Conservation (phyloP, 352 stramenopile genomes). For the Phytopythium oedochilum region DNA sequence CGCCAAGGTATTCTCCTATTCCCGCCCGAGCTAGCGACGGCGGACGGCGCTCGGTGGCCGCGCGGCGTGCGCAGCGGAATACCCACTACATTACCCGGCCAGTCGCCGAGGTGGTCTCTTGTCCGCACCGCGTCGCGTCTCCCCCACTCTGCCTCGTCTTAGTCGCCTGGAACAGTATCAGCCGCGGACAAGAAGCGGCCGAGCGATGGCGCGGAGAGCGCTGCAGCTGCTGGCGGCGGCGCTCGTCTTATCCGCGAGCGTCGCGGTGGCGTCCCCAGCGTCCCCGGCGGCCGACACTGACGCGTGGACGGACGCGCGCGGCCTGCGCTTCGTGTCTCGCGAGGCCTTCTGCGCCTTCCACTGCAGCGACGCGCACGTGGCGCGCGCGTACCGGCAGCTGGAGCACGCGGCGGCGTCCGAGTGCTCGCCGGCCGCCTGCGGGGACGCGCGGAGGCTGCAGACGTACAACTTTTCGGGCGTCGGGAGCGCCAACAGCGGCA, state of each 20-base stretch:
- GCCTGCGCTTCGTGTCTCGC: slow-evolving; percentile 33
- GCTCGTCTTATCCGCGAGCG: slow-evolving; percentile 27
- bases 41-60: too few species aligned
- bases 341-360: slow-evolving; percentile 54
- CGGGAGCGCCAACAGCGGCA: not conserved
- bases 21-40: too few species aligned
- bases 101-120: too few species aligned
- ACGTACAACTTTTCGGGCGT: slow-evolving; percentile 21
- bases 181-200: not conserved
- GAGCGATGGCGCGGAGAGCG: not conserved
- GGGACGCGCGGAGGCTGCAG: slow-evolving; percentile 9
- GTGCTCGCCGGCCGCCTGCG: slow-evolving; percentile 14
- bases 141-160: too few species aligned
- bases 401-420: slow-evolving; percentile 6
- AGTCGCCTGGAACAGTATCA: too few species aligned
- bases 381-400: slow-evolving; percentile 14
- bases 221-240: not conserved
- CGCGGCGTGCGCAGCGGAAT: too few species aligned
- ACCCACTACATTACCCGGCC: too few species aligned
- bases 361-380: slow-evolving; percentile 33
- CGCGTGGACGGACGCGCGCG: slow-evolving; percentile 29
- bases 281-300: not conserved
- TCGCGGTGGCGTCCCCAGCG: not conserved
- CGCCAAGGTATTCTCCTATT: too few species aligned
- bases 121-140: too few species aligned